Evolutionary conservation across 768 basidiomycete species (phyloP).

Genomic region (Suillus bovinus): DNA sequence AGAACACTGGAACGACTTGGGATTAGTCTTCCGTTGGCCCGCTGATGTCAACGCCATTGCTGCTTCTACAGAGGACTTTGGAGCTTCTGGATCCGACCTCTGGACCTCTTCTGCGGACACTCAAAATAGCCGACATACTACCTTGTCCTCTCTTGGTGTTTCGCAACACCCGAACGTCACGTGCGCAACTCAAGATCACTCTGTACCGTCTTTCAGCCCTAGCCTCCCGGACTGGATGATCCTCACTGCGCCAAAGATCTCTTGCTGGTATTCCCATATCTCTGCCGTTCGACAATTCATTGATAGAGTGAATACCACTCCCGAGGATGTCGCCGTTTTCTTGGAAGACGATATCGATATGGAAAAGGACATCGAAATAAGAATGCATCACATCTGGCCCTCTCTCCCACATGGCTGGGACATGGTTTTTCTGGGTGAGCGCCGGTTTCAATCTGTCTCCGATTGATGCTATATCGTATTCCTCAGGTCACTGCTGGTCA

Average conservation of each 20-base stretch:
- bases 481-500: constrained; percentile 80
- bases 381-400: constrained; percentile 47
- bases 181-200: constrained; percentile 45
- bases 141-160: constrained; percentile 3
- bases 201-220: constrained; percentile 35
- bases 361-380: constrained; percentile 57
- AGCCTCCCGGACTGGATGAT: constrained; percentile 46
- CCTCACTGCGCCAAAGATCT: constrained; percentile 60
- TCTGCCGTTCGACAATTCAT: constrained; percentile 48
- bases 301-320: constrained; percentile 25
- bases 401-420: constrained; percentile 66
- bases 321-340: constrained; percentile 48
- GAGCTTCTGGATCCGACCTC: constrained; percentile 21
- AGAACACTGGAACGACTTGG: constrained; percentile 10
- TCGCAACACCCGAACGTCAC: constrained; percentile 33
- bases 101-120: constrained; percentile 14
- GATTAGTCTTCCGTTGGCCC: constrained; percentile 39
- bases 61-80: constrained; percentile 11
- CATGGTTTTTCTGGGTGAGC: constrained; percentile 67
- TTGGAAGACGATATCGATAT: constrained; percentile 82
- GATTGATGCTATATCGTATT: constrained; percentile 6
- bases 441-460: neutral
- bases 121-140: neutral
- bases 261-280: constrained; percentile 74
- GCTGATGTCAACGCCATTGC: constrained; percentile 33